phyloP scores from a whole-genome alignment of 257 asterid species.

The Fraxinus excelsior region DNA sequence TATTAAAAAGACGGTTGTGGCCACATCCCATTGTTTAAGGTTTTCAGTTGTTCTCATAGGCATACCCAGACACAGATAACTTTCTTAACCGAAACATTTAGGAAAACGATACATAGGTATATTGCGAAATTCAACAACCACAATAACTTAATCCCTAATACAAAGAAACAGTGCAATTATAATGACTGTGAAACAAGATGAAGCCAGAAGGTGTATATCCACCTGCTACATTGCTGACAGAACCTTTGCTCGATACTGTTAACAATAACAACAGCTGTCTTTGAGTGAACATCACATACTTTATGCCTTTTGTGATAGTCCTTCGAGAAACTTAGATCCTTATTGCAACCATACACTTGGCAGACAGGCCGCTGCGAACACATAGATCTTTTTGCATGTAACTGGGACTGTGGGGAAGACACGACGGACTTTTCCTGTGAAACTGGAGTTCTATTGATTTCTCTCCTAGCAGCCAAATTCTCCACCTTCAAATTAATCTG shows the following conservation, averaged over 20 bases:
- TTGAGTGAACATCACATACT: conserved; percentile 75
- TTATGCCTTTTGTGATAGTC: conserved; percentile 75
- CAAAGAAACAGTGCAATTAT: not conserved
- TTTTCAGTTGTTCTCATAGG: not conserved
- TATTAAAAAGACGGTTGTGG: no score
- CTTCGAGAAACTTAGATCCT: conserved; percentile 63
- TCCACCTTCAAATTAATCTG: conserved; percentile 18
- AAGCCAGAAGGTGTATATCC: not conserved
- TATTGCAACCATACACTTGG: conserved; percentile 66
- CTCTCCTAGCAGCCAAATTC: conserved; percentile 20
- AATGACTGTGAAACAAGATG: conserved; percentile 10
- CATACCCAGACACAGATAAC: no score
- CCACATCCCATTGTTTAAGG: not conserved
- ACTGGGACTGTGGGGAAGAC: conserved; percentile 35
- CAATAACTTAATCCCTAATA: not conserved
- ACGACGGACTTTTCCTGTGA: conserved; percentile 23
- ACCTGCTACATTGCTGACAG: conserved; percentile 93
- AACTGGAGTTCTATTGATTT: conserved; percentile 19
- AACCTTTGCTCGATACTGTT: conserved; percentile 66
- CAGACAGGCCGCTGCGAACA: conserved; percentile 47
- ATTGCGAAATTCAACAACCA: no score
- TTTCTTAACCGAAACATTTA: not conserved
- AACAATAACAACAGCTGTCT: conserved; percentile 63
- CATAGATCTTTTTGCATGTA: conserved; percentile 41
- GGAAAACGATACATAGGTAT: not conserved